These are phyloP conservation scores for Camelina hispida DNA, from an alignment of 345 rosid genomes.

Conservation along the genomic window DNA sequence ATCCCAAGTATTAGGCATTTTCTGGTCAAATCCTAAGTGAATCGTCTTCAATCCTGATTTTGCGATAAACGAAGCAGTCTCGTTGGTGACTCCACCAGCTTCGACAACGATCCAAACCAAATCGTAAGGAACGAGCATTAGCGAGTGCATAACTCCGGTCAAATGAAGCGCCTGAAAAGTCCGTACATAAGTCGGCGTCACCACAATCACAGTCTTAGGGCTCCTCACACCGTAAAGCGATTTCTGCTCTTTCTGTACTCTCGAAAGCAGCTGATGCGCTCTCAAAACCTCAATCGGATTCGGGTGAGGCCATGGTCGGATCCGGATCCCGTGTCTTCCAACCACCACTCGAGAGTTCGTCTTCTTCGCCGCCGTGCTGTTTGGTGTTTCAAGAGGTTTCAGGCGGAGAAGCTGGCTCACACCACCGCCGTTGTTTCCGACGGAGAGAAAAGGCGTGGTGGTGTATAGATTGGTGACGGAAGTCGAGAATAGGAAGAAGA, in stretches of 20 bases:
- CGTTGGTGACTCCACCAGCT: constrained; percentile 81
- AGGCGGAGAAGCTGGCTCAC: constrained; percentile 38
- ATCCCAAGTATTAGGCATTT: constrained; percentile 83
- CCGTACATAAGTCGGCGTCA: constrained; percentile 95
- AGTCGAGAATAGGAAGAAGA: constrained; percentile 87
- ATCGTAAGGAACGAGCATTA: constrained; percentile 89
- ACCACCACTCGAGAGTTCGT: constrained; percentile 73
- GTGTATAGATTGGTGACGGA: constrained; percentile 60
- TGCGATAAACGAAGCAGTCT: constrained; percentile 74
- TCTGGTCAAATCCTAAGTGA: constrained; percentile 65
- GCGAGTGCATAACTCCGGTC: constrained; percentile 93
- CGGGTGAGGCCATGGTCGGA: constrained; percentile 99
- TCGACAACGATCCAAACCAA: constrained; percentile 97
- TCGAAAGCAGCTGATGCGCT: constrained; percentile 82
- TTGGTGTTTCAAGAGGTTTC: constrained; percentile 29
- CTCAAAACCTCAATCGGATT: constrained; percentile 86
- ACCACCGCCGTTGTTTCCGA: constrained; percentile 29
- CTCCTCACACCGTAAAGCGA: constrained; percentile 71
- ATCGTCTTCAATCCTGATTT: constrained; percentile 73
- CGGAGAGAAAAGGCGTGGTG: constrained; percentile 56
- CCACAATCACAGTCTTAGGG: constrained; percentile 70
- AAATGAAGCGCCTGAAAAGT: constrained; percentile 95
- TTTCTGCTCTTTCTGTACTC: constrained; percentile 95
- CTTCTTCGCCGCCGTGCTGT: constrained; percentile 25
- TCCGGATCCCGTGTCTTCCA: constrained; percentile 99